Evolutionary conservation across 78 protist species (phyloP), one percentile per base, ranked within the genome.

Genomic region (Tieghemostelium lacteum): DNA sequence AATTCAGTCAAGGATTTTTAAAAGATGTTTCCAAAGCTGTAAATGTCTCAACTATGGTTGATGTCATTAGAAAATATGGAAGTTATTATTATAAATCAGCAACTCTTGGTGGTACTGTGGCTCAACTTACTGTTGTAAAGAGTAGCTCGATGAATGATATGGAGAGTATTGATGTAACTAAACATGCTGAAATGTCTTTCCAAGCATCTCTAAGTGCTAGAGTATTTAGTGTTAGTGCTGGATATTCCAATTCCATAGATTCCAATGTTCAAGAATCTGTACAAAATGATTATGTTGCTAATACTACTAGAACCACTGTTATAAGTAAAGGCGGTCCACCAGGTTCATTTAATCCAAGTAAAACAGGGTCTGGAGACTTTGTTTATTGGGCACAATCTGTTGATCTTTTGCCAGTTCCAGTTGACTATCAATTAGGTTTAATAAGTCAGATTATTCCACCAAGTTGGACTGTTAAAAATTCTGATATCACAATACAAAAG

Each of bases 271-370:
- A 14, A 19, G 10, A 57, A 57, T 7, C 6, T 19, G 8, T 19
- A 19, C 63, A 57, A 57, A 57, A 6, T 5, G 4, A 7, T 19
- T 57, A 19, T 57, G 63, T 19, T 19, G 6, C 63, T 5, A 57
- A 57, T 6, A 33, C 80, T 4, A 57, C 2, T 14, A 31, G 57
- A 31, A n/a, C 80, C 17, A 73, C 34, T 3, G 22, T 73, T 39
- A 58, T 57, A 8, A 33, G 31, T 4, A 57, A 73, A 37, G 80
- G 80, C 5, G 80, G 80, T 22, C 24, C 63, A 73, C 80, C 80
- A 20, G 76, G 76, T 5, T 73, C 80, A 33, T 73, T 39, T 73
- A 55, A 50, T 12, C 17, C 39, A 16, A 24, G 42, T 16, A 33
- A 19, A 3, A 50, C 52, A 12, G 54, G 24, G 12, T 19, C 12